Conservation (phyloP, 1,139 yeast genomes). For the Protomyces inundatus region DNA sequence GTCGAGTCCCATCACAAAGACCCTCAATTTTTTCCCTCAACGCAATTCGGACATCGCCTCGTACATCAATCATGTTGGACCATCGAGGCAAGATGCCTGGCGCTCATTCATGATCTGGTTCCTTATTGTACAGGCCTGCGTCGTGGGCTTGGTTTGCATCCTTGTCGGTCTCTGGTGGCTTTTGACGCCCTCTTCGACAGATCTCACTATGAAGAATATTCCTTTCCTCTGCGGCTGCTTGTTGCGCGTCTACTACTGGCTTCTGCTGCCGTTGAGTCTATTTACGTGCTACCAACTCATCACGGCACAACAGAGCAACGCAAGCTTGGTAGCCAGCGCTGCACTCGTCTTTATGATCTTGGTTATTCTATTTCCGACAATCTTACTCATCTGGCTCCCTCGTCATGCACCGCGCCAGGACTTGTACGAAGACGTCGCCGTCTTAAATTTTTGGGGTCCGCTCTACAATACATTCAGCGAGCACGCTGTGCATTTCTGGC, state of each 20-base stretch:
- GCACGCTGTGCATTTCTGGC: constrained; percentile 30
- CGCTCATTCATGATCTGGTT: constrained; percentile 39
- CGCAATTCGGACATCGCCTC: constrained; percentile 34
- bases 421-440: constrained; percentile 36
- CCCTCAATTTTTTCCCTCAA: constrained; percentile 20
- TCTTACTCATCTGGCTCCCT: constrained; percentile 31
- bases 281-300: constrained; percentile 39
- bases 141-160: constrained; percentile 22
- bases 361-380: constrained; percentile 35
- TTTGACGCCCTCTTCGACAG: constrained; percentile 12
- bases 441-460: constrained; percentile 37
- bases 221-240: constrained; percentile 19
- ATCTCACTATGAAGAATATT: constrained; percentile 7
- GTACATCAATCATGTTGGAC: constrained; percentile 34
- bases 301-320: constrained; percentile 33
- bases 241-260: constrained; percentile 27
- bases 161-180: constrained; percentile 18
- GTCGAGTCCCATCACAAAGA: constrained; percentile 29
- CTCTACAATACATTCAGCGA: constrained; percentile 37
- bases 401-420: constrained; percentile 32
- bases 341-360: constrained; percentile 36
- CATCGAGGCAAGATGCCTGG: constrained; percentile 38
- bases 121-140: constrained; percentile 33
- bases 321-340: constrained; percentile 35
- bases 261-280: constrained; percentile 38